Evolutionary conservation across 331 rosid species (phyloP).

Genomic region (Malus hybrid): DNA sequence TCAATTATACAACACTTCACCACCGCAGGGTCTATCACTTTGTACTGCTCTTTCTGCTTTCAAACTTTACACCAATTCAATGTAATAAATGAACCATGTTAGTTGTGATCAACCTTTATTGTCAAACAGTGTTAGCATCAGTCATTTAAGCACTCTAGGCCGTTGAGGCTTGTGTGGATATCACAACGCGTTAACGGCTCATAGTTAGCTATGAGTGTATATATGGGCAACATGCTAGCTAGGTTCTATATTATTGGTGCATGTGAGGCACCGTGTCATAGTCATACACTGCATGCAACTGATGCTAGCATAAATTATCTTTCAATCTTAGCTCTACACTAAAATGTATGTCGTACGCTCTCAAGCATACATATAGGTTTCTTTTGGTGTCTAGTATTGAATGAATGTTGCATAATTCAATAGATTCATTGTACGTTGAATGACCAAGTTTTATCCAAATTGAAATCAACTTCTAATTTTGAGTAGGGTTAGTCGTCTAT

Average conservation of each 20-base stretch:
- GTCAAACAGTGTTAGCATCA: background rate
- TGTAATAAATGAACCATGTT: background rate
- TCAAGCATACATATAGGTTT: background rate
- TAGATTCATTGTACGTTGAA: too few species aligned
- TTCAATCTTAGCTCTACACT: background rate
- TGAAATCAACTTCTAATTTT: background rate
- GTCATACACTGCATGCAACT: background rate
- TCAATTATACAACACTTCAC: background rate
- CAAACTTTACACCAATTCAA: background rate
- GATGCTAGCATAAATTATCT: background rate
- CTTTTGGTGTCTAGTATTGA: background rate
- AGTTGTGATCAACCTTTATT: background rate
- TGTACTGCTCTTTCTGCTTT: background rate
- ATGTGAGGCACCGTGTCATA: background rate
- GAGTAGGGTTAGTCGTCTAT: background rate
- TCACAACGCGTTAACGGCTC: background rate
- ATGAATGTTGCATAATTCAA: background rate
- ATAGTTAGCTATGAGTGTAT: background rate
- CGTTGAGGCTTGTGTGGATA: background rate
- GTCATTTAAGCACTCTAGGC: too few species aligned
- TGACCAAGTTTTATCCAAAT: background rate
- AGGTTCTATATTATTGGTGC: background rate
- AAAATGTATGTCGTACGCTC: background rate
- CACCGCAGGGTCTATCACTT: background rate
- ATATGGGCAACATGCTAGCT: background rate